These are phyloP conservation scores for Cryptosporidium ryanae DNA, from an alignment of 169 alveolate genomes.

Conservation along the genomic window DNA sequence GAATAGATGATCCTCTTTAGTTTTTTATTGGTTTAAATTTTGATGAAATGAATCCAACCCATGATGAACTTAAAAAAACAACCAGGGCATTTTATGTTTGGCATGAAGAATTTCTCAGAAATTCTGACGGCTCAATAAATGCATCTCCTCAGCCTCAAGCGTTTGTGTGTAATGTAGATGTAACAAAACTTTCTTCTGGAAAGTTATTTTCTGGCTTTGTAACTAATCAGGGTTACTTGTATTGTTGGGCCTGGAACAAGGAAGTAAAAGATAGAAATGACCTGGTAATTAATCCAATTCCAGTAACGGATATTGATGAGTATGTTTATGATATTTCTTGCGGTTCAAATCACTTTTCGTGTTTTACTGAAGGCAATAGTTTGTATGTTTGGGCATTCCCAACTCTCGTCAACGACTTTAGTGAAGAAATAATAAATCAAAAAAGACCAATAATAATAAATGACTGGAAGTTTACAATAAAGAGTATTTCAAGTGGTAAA, in stretches of 20 bases:
- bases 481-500: constrained; percentile 40
- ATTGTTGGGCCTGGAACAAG: constrained; percentile 58
- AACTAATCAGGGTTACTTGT: constrained; percentile 47
- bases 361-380: constrained; percentile 28
- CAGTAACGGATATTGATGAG: constrained; percentile 47
- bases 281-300: constrained; percentile 26
- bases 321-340: constrained; percentile 31
- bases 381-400: constrained; percentile 45
- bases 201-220: constrained; percentile 50
- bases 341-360: constrained; percentile 55
- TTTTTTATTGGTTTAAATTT: neutral
- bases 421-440: neutral
- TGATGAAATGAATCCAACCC: neutral
- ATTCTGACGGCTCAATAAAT: constrained; percentile 18
- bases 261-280: constrained; percentile 20
- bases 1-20: too few relatives aligned
- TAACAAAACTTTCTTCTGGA: constrained; percentile 36
- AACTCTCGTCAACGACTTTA: neutral
- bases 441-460: constrained; percentile 15
- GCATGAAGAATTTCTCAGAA: constrained; percentile 62
- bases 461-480: constrained; percentile 38
- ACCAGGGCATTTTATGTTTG: constrained; percentile 70
- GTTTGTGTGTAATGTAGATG: constrained; percentile 49
- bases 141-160: constrained; percentile 70
- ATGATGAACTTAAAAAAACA: neutral